Conservation (phyloP, 1,284 basidiomycete species). For the Apiotrichum gracile region DNA sequence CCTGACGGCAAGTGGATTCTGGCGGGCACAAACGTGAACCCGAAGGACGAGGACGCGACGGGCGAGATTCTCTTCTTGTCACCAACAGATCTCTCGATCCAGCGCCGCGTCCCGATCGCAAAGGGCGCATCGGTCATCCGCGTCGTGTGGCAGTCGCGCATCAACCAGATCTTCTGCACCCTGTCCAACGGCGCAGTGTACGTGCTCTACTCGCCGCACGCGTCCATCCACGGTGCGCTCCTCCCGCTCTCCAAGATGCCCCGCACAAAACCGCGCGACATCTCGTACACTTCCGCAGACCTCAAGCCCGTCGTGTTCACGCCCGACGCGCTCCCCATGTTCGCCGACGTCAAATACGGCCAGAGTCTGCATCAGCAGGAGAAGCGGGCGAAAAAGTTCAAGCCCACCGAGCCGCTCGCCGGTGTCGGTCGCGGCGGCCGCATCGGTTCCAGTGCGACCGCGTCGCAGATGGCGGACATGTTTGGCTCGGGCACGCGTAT, state of each 20-base stretch:
- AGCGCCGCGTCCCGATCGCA: conserved; percentile 56
- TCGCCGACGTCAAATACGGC: conserved; percentile 71
- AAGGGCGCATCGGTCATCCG: conserved; percentile 72
- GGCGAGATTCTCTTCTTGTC: conserved; percentile 70
- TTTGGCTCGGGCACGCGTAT: conserved; percentile 47
- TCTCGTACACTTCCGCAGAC: conserved; percentile 73
- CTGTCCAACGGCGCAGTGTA: conserved; percentile 81
- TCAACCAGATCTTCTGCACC: conserved; percentile 88
- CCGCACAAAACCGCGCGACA: conserved; percentile 67
- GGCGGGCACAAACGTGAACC: conserved; percentile 62
- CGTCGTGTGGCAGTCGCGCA: conserved; percentile 90
- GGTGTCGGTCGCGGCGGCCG: conserved; percentile 89
- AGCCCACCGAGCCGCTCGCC: conserved; percentile 83
- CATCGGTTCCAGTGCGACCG: conserved; percentile 89
- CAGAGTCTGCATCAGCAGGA: conserved; percentile 85
- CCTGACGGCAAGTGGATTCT: conserved; percentile 82
- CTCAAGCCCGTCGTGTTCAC: conserved; percentile 71
- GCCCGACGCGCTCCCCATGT: conserved; percentile 83
- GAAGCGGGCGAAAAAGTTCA: conserved; percentile 77
- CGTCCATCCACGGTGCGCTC: conserved; percentile 86
- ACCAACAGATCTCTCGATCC: conserved; percentile 60
- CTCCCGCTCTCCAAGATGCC: conserved; percentile 60
- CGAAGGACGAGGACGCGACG: conserved; percentile 51
- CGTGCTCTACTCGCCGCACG: conserved; percentile 81
- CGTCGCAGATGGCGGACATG: conserved; percentile 88